Conservation (phyloP, 768 basidiomycete genomes). For the Neoboletus magnificus region DNA sequence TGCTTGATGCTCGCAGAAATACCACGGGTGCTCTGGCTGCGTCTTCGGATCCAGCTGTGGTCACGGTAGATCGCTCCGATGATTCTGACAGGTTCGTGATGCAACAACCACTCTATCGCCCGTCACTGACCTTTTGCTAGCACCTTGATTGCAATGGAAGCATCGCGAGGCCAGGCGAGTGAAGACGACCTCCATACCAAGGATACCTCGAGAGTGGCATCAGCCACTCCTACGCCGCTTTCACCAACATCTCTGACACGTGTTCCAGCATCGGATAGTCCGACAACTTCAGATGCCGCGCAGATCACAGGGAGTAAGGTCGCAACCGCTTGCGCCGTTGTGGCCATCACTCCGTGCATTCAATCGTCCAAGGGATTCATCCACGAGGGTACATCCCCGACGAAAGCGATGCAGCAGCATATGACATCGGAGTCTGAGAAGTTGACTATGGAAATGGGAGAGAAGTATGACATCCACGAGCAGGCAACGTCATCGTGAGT, state of each 20-base stretch:
- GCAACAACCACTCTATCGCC: not conserved
- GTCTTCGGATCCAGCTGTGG: not conserved
- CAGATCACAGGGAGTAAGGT: not conserved
- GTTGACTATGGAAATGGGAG: not conserved
- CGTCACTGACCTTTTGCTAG: not conserved
- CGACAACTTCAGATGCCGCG: not conserved
- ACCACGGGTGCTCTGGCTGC: not conserved
- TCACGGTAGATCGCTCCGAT: not conserved
- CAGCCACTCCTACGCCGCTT: not conserved
- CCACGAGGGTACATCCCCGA: not conserved
- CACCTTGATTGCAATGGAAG: not conserved
- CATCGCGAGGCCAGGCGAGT: not conserved
- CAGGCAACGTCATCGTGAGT: conserved; percentile 5
- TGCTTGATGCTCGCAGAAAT: not conserved
- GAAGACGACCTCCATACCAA: not conserved
- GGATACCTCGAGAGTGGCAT: not conserved
- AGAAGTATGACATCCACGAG: not conserved
- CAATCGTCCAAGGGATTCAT: not conserved
- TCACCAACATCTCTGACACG: not conserved
- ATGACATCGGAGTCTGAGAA: not conserved
- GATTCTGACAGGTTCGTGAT: conserved; percentile 4
- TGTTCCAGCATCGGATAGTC: not conserved
- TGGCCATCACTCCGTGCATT: not conserved
- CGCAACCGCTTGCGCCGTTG: not conserved
- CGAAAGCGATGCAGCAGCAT: not conserved